Evolutionary conservation across 2,329 filamentous ascomycete species (phyloP).

Genomic region (Emmonsia crescens): DNA sequence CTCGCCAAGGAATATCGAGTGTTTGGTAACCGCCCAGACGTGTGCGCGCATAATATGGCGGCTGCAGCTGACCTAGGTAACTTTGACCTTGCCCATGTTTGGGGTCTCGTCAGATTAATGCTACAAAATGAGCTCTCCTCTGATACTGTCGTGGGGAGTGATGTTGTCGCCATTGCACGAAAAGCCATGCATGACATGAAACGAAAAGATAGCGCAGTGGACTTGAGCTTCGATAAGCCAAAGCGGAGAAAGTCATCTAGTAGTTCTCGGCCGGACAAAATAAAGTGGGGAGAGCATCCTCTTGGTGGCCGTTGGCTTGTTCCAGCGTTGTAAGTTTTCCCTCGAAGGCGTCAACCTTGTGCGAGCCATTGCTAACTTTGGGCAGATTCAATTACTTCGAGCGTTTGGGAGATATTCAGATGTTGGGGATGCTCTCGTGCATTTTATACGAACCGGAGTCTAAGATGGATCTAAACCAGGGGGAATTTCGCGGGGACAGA

Average conservation of each 20-base stretch:
- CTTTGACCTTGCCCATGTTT: slow-evolving; percentile 65
- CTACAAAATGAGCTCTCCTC: slow-evolving; percentile 66
- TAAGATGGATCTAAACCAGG: slow-evolving; percentile 27
- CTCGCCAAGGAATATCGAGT: slow-evolving; percentile 73
- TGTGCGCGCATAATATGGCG: slow-evolving; percentile 73
- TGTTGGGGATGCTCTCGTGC: slow-evolving; percentile 55
- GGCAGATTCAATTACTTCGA: slow-evolving; percentile 48
- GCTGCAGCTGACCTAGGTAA: slow-evolving; percentile 63
- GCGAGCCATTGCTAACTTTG: background rate
- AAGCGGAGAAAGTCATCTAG: slow-evolving; percentile 26
- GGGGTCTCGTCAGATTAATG: slow-evolving; percentile 69
- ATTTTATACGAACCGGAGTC: slow-evolving; percentile 42
- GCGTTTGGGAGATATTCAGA: slow-evolving; percentile 49
- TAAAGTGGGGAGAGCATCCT: slow-evolving; percentile 49
- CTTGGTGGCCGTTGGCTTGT: slow-evolving; percentile 47
- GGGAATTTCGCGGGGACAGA: slow-evolving; percentile 18
- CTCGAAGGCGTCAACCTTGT: background rate
- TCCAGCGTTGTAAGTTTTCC: slow-evolving; percentile 33
- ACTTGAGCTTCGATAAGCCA: slow-evolving; percentile 21
- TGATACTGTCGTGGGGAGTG: slow-evolving; percentile 49
- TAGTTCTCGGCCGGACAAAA: slow-evolving; percentile 32
- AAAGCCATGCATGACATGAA: slow-evolving; percentile 44
- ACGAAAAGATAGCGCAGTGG: slow-evolving; percentile 24
- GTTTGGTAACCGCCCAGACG: slow-evolving; percentile 67
- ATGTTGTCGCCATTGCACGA: slow-evolving; percentile 58